Base-by-base conservation (phyloP, 2,329 filamentous ascomycete genomes). In the Neofusicoccum umdonicola region DNA sequence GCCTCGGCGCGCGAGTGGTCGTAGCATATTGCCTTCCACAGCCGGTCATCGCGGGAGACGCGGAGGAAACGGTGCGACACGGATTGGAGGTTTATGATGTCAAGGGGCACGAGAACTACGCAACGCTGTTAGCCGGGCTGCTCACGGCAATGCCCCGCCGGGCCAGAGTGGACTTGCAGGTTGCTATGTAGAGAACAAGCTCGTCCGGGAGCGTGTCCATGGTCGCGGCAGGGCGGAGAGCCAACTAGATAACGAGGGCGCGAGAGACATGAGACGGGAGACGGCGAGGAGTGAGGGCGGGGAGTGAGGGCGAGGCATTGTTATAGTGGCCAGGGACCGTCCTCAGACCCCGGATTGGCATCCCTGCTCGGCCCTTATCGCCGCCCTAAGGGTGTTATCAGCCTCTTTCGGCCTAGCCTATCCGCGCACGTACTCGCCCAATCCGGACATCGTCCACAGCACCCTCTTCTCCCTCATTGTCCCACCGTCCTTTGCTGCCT, bases 11-110 rank as follows among this genome's bases (percentile, higher is more conserved):
- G 75, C 15, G 91, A 94, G 65, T 87, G 81, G 41, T 88, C 83
- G 74, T 95, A 92, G 74, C 90, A 93, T 72, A 88, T 83, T 3
- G 83, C 79, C 67, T 90, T 89, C 93, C 93, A 97, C 41, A 94
- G 80, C 44, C 82, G 84, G 70, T 90, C 85, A 73, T 96, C 92
- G 64, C 92, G 88, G 44, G 87, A 89, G 47, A 95, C 81, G 35
- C 80, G 77, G 34, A 88, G 83, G 65, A 94, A 85, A 50, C 82
- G 83, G 67, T 82, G 86, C 31, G 87, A 94, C 12, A 92, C 86
- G 19, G 85, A 83, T 77, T 93, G 91, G 39, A 94, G 80, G 63
- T 77, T 83, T 65, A 89, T 85, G 66, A 93, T 83, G 68, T 92
- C 86, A 47, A 74, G 71, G 15, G 87, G 83, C n/a, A 86, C 81